These are phyloP conservation scores for Stachybotrys elegans DNA, from an alignment of 2,329 filamentous ascomycete genomes.

Conservation along the genomic window DNA sequence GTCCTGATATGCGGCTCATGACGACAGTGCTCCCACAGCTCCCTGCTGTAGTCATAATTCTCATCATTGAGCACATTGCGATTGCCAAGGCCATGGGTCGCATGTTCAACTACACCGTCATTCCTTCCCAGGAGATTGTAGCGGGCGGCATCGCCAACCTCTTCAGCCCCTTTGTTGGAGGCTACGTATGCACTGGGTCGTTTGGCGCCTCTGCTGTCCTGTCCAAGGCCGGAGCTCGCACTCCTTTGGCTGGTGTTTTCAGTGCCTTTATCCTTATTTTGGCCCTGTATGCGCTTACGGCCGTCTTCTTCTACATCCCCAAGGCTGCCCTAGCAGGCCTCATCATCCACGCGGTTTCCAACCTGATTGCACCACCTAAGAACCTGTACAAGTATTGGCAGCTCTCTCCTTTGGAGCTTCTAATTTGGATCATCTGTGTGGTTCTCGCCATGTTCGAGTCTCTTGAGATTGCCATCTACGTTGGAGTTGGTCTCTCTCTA, in stretches of 20 bases:
- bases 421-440: constrained; percentile 73
- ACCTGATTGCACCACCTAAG: constrained; percentile 68
- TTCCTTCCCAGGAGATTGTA: constrained; percentile 74
- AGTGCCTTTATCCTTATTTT: constrained; percentile 72
- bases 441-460: constrained; percentile 46
- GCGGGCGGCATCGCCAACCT: constrained; percentile 74
- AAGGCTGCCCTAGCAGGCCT: constrained; percentile 65
- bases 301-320: constrained; percentile 79
- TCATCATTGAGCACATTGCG: constrained; percentile 78
- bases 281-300: constrained; percentile 71
- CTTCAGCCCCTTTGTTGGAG: constrained; percentile 68
- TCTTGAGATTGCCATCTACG: constrained; percentile 47
- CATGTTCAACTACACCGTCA: constrained; percentile 73
- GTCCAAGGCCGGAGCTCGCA: constrained; percentile 77
- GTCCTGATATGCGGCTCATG: constrained; percentile 50
- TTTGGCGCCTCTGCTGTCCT: constrained; percentile 72
- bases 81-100: constrained; percentile 80
- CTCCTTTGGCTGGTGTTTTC: constrained; percentile 72
- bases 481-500: constrained; percentile 37
- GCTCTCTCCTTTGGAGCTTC: constrained; percentile 65
- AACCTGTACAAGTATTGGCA: constrained; percentile 75
- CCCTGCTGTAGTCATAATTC: constrained; percentile 68
- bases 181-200: constrained; percentile 39
- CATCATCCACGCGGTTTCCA: constrained; percentile 79
- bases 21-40: constrained; percentile 54